These are phyloP conservation scores for Sanguinoderma infundibulare DNA, from an alignment of 1,284 basidiomycete genomes.

Conservation along the genomic window DNA sequence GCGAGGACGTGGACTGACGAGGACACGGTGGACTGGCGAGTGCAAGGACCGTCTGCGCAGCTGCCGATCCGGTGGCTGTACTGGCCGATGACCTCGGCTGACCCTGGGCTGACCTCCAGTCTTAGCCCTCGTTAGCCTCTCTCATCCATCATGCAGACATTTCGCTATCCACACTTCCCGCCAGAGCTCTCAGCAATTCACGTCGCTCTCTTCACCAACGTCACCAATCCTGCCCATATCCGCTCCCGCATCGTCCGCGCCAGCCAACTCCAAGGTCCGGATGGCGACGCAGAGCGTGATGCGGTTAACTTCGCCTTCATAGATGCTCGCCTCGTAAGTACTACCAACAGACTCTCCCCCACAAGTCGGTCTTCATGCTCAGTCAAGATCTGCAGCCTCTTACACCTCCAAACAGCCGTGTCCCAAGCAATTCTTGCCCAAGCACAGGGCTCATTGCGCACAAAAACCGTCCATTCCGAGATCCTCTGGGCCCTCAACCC, in stretches of 20 bases:
- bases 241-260: slow-evolving; percentile 73
- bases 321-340: slow-evolving; percentile 69
- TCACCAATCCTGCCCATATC: slow-evolving; percentile 67
- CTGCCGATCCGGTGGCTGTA: background rate
- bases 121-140: background rate
- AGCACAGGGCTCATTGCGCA: slow-evolving; percentile 61
- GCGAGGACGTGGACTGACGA: background rate
- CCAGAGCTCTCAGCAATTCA: slow-evolving; percentile 51
- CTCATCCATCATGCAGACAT: slow-evolving; percentile 52
- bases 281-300: slow-evolving; percentile 72
- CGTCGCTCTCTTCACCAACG: slow-evolving; percentile 69
- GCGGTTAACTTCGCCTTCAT: slow-evolving; percentile 89
- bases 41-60: too few relatives aligned
- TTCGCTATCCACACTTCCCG: slow-evolving; percentile 57
- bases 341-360: background rate
- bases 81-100: background rate
- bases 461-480: slow-evolving; percentile 86
- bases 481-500: slow-evolving; percentile 84
- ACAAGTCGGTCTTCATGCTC: background rate
- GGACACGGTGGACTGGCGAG: too few relatives aligned
- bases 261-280: slow-evolving; percentile 56
- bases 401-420: slow-evolving; percentile 83
- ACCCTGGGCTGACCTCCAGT: background rate
- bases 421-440: slow-evolving; percentile 79
- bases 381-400: slow-evolving; percentile 67